Evolutionary conservation across 345 rosid genomes (phyloP).

Genomic region (Hibiscus syriacus): DNA sequence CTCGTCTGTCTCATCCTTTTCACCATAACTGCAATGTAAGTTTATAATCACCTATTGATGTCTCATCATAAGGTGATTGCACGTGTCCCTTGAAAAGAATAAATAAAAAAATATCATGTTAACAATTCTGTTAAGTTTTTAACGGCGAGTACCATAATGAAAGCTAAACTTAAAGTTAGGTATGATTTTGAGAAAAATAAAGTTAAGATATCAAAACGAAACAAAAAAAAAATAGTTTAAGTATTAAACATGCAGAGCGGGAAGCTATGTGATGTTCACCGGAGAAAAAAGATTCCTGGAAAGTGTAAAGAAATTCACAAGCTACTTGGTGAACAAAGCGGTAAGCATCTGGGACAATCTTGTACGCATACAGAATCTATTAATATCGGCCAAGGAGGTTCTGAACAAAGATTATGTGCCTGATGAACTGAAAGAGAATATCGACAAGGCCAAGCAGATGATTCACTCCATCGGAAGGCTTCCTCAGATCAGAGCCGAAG

Average conservation of each 20-base stretch:
- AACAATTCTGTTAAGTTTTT: too few relatives aligned
- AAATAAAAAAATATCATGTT: too few relatives aligned
- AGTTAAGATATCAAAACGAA: too few relatives aligned
- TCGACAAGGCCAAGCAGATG: conserved; percentile 24
- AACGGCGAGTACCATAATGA: too few relatives aligned
- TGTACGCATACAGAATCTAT: conserved; percentile 22
- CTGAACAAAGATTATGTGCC: conserved; percentile 32
- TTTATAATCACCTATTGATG: too few relatives aligned
- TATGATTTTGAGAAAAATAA: too few relatives aligned
- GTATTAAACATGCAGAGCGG: too few relatives aligned
- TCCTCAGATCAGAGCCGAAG: conserved; percentile 11
- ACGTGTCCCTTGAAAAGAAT: too few relatives aligned
- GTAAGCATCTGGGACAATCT: conserved; percentile 18
- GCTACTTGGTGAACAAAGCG: conserved; percentile 31
- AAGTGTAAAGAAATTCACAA: conserved; percentile 22
- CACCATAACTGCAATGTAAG: conserved; percentile 42
- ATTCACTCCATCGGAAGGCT: conserved; percentile 11
- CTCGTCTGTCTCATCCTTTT: conserved; percentile 36
- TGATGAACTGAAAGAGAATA: conserved; percentile 19
- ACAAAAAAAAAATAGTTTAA: too few relatives aligned
- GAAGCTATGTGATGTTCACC: conserved; percentile 31
- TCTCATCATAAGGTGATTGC: too few relatives aligned
- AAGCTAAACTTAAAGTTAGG: too few relatives aligned
- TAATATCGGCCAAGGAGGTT: conserved; percentile 28
- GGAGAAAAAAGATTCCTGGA: conserved; percentile 37